A percentile compares a stretch with the other conserved stretches of the same genome.
Conservation (phyloP, 2,329 filamentous ascomycete genomes). For the Arthrobotrys sphaeroides region DNA sequence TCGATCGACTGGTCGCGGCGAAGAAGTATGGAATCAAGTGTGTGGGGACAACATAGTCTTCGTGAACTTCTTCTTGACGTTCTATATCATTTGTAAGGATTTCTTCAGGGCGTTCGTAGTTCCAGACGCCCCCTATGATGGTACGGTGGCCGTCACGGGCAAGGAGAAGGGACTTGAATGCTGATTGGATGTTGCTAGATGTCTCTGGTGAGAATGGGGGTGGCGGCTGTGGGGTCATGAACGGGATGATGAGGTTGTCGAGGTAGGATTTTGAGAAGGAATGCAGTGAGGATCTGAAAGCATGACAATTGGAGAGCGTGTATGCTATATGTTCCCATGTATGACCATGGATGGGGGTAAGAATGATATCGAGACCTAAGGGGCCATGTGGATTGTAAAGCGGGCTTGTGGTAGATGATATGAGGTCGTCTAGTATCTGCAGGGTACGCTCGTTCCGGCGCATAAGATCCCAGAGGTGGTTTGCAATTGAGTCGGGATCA, state of each 20-base stretch:
- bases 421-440: constrained; percentile 5
- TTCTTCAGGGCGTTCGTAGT: constrained; percentile 34
- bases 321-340: constrained; percentile 36
- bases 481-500: constrained; percentile 3
- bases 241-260: constrained; percentile 40
- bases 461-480: constrained; percentile 37
- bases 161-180: constrained; percentile 18
- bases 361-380: not conserved
- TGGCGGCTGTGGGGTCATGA: constrained; percentile 34
- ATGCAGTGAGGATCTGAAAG: constrained; percentile 13
- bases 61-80: constrained; percentile 39
- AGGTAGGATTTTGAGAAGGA: constrained; percentile 30
- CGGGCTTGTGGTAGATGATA: not conserved
- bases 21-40: constrained; percentile 38
- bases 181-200: constrained; percentile 4
- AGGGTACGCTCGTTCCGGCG: not conserved
- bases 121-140: constrained; percentile 39
- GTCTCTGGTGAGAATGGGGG: constrained; percentile 29
- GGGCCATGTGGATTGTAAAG: not conserved
- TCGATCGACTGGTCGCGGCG: constrained; percentile 4
- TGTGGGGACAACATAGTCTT: constrained; percentile 35
- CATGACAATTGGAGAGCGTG: constrained; percentile 7
- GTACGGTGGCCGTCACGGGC: constrained; percentile 35
- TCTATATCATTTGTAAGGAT: constrained; percentile 12
- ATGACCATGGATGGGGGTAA: not conserved